A percentile compares a stretch with the other conserved stretches of the same genome.
Conservation (phyloP, 352 stramenopile genomes). For the Pythium biforme region DNA sequence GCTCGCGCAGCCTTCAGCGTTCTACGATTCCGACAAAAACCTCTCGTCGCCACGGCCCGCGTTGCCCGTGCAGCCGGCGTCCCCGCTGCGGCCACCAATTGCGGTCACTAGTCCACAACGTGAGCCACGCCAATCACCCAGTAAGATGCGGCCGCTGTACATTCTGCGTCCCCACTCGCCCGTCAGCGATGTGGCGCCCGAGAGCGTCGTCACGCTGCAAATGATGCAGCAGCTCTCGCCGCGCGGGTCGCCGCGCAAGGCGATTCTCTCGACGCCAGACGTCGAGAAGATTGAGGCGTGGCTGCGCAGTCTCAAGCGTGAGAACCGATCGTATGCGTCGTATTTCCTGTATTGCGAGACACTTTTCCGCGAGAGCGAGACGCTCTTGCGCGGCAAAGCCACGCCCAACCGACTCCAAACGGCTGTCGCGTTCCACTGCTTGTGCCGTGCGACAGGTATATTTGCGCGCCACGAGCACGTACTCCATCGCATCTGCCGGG, state of each 20-base stretch:
- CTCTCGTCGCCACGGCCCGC: conserved; percentile 11
- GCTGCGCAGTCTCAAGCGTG: conserved; percentile 49
- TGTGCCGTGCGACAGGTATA: conserved; percentile 57
- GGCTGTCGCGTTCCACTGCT: conserved; percentile 70
- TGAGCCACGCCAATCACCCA: conserved; percentile 3
- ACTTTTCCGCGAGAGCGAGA: conserved; percentile 61
- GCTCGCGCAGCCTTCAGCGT: conserved; percentile 1
- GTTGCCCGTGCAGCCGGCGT: conserved; percentile 1
- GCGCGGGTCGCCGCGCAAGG: conserved; percentile 20
- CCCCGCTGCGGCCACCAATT: neutral
- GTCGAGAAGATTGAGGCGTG: conserved; percentile 63
- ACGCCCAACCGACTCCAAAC: conserved; percentile 70
- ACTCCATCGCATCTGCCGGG: conserved; percentile 53
- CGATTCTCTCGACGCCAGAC: conserved; percentile 43
- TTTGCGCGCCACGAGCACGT: conserved; percentile 64
- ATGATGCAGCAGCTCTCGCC: conserved; percentile 32
- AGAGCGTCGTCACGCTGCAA: conserved; percentile 20
- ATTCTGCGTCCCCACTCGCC: conserved; percentile 27
- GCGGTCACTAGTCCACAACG: neutral
- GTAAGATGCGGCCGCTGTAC: conserved; percentile 15
- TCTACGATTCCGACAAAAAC: conserved; percentile 14
- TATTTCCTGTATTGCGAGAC: conserved; percentile 78
- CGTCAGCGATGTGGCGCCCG: conserved; percentile 20
- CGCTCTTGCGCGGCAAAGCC: conserved; percentile 58
- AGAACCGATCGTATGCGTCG: conserved; percentile 48